Base-by-base conservation (phyloP, 192 early-diverging fungal species). In the Coemansia sp. region DNA sequence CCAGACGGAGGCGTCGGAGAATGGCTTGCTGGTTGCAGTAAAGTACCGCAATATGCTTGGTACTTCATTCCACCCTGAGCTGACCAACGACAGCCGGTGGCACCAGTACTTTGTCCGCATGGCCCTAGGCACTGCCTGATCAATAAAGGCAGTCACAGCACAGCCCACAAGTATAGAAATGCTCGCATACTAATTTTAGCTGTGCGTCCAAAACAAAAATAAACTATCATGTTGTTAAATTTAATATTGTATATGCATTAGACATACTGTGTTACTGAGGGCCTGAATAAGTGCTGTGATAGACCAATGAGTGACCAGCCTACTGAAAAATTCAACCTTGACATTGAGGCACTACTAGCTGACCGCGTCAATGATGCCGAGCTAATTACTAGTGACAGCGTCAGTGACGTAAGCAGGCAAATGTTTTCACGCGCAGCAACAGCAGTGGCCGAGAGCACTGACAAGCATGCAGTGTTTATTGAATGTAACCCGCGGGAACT, bases 41-140 rank as follows among this genome's bases (percentile, higher is more conserved):
- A 85, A 82, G 63, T 93, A 97, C 64, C 89, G 86, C 51, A 85
- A 93, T 47, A 69, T 98, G 17, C 72, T 99, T 32, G 97, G 89
- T 47, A 94, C 93, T 0, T 87, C 93, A 41, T 99, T 99, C 84
- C 97, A 99, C 65, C 97, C 97, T 1, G 97, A 99, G 71, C 83
- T 99, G 57, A 99, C 97, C 5, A 63, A 68, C 12, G 97, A 99
- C 74, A 84, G 84, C 65, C 76, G 95, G 22, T 89, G 95, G 82
- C 97, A 98, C 72, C 73, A 76, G 56, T 95, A 88, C 79, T 98
- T 97, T 90, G 75, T 81, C 23, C 69, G 65, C 48, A 81, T 81
- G 79, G 79, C 79, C 0, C 51, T 53, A 22, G 54, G 27, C 12
- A 29, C 54, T 24, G 41, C 15, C 41, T 45, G 15, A 45, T 12